Evolutionary conservation across 163 green algal genomes (phyloP).

Genomic region (Scenedesmus sp.): DNA sequence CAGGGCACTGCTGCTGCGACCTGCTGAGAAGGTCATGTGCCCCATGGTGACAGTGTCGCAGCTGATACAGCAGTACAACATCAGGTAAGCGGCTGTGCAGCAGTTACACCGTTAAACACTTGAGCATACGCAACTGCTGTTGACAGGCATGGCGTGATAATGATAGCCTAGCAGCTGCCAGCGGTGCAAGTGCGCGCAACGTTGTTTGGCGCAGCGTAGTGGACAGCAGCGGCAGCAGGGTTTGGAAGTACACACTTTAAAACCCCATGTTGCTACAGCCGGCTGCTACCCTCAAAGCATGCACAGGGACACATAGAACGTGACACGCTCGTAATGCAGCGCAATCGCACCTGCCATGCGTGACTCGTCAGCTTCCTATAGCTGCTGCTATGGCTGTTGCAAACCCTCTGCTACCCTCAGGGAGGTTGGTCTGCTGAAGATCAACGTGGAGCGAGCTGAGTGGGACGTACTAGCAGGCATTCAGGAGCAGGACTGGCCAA

Average conservation of each 20-base stretch:
- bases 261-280: too few relatives aligned
- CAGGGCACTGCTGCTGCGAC: conserved; percentile 44
- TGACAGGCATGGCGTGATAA: not conserved
- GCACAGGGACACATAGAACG: too few relatives aligned
- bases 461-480: conserved; percentile 52
- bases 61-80: conserved; percentile 49
- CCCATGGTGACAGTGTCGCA: conserved; percentile 51
- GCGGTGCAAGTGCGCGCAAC: not conserved
- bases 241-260: too few relatives aligned
- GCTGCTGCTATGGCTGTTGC: not conserved
- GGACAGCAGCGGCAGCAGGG: too few relatives aligned
- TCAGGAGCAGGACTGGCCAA: conserved; percentile 48
- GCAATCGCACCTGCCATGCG: too few relatives aligned
- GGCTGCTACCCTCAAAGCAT: too few relatives aligned
- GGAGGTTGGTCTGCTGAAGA: conserved; percentile 57
- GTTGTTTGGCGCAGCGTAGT: too few relatives aligned
- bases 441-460: conserved; percentile 59
- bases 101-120: not conserved
- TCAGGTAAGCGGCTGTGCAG: conserved; percentile 16
- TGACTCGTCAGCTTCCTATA: not conserved
- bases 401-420: not conserved
- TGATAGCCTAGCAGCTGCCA: too few relatives aligned
- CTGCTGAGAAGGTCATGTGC: conserved; percentile 43
- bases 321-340: too few relatives aligned
- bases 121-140: not conserved